Evolutionary conservation across 306 rosid genomes (phyloP), one percentile per base, ranked within the genome.

Genomic region (Boehmeria nivea): DNA sequence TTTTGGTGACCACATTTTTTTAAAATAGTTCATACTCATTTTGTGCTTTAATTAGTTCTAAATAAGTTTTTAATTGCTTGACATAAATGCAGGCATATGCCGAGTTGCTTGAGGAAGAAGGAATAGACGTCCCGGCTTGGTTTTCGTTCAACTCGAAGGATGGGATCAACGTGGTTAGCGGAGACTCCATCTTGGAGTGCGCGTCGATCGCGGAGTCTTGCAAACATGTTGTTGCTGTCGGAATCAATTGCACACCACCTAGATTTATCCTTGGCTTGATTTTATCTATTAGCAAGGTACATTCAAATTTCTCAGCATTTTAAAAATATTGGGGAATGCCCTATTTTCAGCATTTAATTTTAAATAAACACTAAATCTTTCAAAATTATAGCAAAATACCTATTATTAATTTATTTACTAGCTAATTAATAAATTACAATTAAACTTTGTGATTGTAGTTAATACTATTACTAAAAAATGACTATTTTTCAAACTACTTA

Each of bases 241-340:
- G 94, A 58, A 86, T 87, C 73, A 90, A 87, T 71, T 90, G 95
- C 54, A 87, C 95, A 6, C 81, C 94, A 52, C 95, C 98, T 16
- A 76, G 98, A 75, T 82, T 67, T 54, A 78, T 90, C 76, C 88
- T 74, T 40, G 82, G 83, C 39, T 64, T 90, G 43, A 69, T 84
- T 75, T 78, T 81, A 11, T 78, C 76, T 27, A 78, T 87, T 28
- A 54, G 11, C 27, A 71, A 74, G 91, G 98, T 86, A 28, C 9
- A 31, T 31, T 31, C n/a, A n/a, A n/a, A n/a, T n/a, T n/a, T n/a
- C n/a, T n/a, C n/a, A n/a, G n/a, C n/a, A n/a, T n/a, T n/a, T n/a
- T n/a, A n/a, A n/a, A n/a, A n/a, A n/a, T n/a, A n/a, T n/a, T n/a
- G n/a, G n/a, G n/a, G n/a, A n/a, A n/a, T n/a, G n/a, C n/a, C n/a